Evolutionary conservation across 2,329 filamentous ascomycete species (phyloP), one percentile per base, ranked within the genome.

Genomic region (Penicillium decumbens): DNA sequence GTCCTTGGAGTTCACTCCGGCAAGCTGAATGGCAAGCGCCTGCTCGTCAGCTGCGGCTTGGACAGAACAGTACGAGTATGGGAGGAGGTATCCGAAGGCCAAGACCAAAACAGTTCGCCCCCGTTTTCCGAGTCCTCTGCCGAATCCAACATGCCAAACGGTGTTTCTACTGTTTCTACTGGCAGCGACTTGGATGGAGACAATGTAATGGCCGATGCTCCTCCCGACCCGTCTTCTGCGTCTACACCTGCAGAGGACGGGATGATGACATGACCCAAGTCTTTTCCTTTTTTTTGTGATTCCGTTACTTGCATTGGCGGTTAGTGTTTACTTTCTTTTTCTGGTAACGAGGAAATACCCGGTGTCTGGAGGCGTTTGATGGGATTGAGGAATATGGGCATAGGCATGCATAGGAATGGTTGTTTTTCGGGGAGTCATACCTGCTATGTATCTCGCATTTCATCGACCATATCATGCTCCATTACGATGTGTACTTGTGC

Each of bases 61-160:
- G 84, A 87, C 63, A 75, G 75, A 54, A 83, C 79, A 2, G 75
- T 87, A 18, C 76, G 78, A 47, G 70, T 87, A 5, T 87, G 83
- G 81, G 75, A 77, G 46, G 76, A 80, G 56, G 61, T 66, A 1
- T 10, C 20, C 33, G 33, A 40, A 25, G 23, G 6, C 10, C 38
- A 39, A 13, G 23, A 20, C 4, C 18, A 39, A 18, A 10, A 39
- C 12, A 12, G 4, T 25, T 15, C 38, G n/a, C 42, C 35, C 4
- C 27, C 54, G 33, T 35, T n/a, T 13, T 20, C 33, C 12, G 41
- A 32, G 23, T 43, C 50, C 13, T 41, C 10, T 8, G n/a, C 30
- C 12, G 18, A n/a, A 20, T 7, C 33, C 12, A 33, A 25, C 28
- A 13, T 33, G 7, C 43, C 41, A 23, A 41, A 47, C n/a, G 47